These are phyloP conservation scores for Musa balbisiana DNA, from an alignment of 202 grass and related monocot genomes.

Conservation along the genomic window DNA sequence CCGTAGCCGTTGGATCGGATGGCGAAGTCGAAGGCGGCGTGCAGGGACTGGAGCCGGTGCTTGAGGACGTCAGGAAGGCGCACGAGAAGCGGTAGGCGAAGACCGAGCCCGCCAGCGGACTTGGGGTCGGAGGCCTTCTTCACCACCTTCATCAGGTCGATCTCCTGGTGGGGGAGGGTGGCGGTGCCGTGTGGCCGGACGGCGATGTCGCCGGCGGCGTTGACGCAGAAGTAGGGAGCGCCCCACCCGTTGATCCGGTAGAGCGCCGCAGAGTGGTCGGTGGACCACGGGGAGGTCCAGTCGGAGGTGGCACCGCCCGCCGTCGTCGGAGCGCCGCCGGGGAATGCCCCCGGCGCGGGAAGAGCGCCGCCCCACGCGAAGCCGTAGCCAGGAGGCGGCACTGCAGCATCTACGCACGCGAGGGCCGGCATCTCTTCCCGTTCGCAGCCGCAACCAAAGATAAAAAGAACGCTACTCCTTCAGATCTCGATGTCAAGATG, in stretches of 20 bases:
- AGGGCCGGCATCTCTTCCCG: conserved; percentile 92
- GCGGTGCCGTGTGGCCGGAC: neutral
- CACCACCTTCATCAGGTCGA: conserved; percentile 20
- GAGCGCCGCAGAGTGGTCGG: conserved; percentile 6
- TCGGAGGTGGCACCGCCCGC: neutral
- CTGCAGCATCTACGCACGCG: conserved; percentile 43
- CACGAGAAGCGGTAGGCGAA: conserved; percentile 8
- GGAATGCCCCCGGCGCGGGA: conserved; percentile 26
- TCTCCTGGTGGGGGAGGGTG: conserved; percentile 13
- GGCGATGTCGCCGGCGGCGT: neutral
- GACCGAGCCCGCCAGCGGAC: neutral
- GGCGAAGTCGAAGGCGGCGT: conserved; percentile 11
- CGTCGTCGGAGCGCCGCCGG: conserved; percentile 13
- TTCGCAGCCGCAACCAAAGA: conserved; percentile 24
- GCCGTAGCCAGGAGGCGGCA: conserved; percentile 32
- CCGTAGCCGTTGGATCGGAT: conserved; percentile 7
- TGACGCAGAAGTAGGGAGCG: conserved; percentile 11
- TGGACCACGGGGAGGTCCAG: conserved; percentile 6
- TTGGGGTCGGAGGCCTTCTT: conserved; percentile 6
- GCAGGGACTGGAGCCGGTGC: conserved; percentile 10
- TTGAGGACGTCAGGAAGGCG: conserved; percentile 10
- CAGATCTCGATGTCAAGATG: conserved; percentile 43
- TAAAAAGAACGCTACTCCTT: conserved; percentile 22
- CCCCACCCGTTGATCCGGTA: conserved; percentile 17
- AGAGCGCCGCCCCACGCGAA: conserved; percentile 38